Conservation (phyloP, 768 basidiomycete genomes). For the Mycena polygramma region DNA sequence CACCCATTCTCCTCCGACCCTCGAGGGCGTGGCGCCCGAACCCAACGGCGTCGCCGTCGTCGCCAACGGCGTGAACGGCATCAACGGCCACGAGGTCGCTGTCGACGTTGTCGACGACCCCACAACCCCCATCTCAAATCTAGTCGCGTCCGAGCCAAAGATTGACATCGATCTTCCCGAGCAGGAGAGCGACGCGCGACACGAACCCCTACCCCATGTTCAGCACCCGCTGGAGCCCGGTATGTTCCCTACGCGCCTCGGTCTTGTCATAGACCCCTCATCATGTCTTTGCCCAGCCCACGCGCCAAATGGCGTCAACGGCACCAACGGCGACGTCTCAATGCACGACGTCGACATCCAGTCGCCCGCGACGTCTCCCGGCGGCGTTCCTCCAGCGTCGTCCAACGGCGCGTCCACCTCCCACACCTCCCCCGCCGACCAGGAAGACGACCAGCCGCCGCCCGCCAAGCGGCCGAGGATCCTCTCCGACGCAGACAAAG, state of each 20-base stretch:
- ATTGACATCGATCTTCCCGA: slow-evolving; percentile 73
- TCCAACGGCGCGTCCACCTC: slow-evolving; percentile 53
- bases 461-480: slow-evolving; percentile 87
- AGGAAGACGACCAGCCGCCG: slow-evolving; percentile 77
- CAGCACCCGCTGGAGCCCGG: slow-evolving; percentile 64
- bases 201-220: slow-evolving; percentile 66
- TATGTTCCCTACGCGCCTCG: slow-evolving; percentile 49
- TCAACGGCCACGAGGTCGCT: slow-evolving; percentile 48
- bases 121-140: slow-evolving; percentile 69
- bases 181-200: slow-evolving; percentile 76
- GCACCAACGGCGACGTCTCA: slow-evolving; percentile 51
- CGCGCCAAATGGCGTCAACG: slow-evolving; percentile 57
- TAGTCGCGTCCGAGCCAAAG: slow-evolving; percentile 66
- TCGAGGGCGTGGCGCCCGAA: slow-evolving; percentile 47
- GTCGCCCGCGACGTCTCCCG: slow-evolving; percentile 57
- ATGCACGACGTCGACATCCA: slow-evolving; percentile 57
- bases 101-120: slow-evolving; percentile 61
- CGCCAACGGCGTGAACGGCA: slow-evolving; percentile 48
- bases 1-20: slow-evolving; percentile 34
- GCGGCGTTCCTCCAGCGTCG: slow-evolving; percentile 51
- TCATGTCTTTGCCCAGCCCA: slow-evolving; percentile 44
- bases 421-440: slow-evolving; percentile 53
- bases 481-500: slow-evolving; percentile 81
- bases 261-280: slow-evolving; percentile 39
- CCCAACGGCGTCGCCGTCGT: slow-evolving; percentile 47